Conservation (phyloP, 371 early-diverging fungal genomes). For the Smittium culicis region DNA sequence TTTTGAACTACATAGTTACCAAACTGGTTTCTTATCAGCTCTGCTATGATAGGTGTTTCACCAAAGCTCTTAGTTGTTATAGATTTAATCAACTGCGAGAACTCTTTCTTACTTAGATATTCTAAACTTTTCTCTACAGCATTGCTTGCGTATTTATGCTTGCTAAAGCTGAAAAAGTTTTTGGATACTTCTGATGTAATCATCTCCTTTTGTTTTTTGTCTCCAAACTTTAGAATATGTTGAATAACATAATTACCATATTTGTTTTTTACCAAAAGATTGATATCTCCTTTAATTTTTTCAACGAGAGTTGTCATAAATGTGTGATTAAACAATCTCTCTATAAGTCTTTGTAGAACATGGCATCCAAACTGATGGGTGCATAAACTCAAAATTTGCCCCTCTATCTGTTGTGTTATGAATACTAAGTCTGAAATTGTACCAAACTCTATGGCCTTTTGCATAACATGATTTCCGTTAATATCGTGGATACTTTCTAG, state of each 20-base stretch:
- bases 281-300: constrained; percentile 70
- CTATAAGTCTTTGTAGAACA: constrained; percentile 97
- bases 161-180: constrained; percentile 61
- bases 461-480: constrained; percentile 98
- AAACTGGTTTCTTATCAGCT: constrained; percentile 94
- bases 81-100: background rate
- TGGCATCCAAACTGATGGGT: constrained; percentile 98
- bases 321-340: constrained; percentile 31
- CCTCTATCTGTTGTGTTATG: constrained; percentile 80
- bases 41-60: constrained; percentile 49
- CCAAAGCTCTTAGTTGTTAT: background rate
- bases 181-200: constrained; percentile 74
- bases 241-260: constrained; percentile 99
- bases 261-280: constrained; percentile 85
- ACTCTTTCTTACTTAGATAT: constrained; percentile 41
- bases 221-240: constrained; percentile 86
- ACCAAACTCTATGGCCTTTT: constrained; percentile 92
- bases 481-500: constrained; percentile 93
- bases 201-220: constrained; percentile 53
- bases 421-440: constrained; percentile 54
- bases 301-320: constrained; percentile 54
- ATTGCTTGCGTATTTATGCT: constrained; percentile 97
- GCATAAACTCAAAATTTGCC: constrained; percentile 73
- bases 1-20: constrained; percentile 99
- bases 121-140: constrained; percentile 85